Percentiles rank a stretch among this genome's conserved stretches.
Conservation (phyloP, 441 rosid genomes). For the Mallotus repandus region DNA sequence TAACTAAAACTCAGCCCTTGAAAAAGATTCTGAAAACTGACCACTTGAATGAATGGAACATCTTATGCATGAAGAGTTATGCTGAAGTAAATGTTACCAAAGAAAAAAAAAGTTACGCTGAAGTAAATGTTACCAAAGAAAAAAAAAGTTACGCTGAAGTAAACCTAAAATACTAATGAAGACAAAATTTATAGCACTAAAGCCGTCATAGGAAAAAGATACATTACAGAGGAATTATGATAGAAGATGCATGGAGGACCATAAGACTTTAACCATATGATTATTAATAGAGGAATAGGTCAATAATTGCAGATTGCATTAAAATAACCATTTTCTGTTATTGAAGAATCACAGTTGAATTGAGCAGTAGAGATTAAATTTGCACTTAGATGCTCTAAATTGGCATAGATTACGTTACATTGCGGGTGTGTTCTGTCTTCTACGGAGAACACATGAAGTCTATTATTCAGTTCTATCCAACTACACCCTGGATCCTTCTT, state of each 20-base stretch:
- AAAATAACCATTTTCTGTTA: constrained; percentile 6
- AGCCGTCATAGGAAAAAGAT: neutral
- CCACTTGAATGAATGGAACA: neutral
- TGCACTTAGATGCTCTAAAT: constrained; percentile 39
- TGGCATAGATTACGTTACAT: constrained; percentile 34
- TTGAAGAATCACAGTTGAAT: constrained; percentile 16
- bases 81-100: neutral
- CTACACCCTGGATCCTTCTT: constrained; percentile 56
- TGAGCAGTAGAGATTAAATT: constrained; percentile 31
- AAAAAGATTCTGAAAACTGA: constrained; percentile 6
- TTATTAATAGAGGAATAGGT: neutral
- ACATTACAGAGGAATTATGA: neutral
- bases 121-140: neutral
- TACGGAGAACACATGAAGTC: constrained; percentile 42
- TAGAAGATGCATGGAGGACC: neutral
- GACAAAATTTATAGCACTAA: neutral
- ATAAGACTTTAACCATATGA: neutral
- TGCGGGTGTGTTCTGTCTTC: constrained; percentile 40
- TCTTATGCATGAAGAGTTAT: neutral
- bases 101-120: neutral
- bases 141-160: neutral
- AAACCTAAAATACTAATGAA: neutral
- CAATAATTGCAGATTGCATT: constrained; percentile 10
- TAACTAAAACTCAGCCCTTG: neutral
- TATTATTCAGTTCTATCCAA: constrained; percentile 47